These are phyloP conservation scores for Abrus precatorius DNA, from an alignment of 306 rosid genomes.

Conservation along the genomic window DNA sequence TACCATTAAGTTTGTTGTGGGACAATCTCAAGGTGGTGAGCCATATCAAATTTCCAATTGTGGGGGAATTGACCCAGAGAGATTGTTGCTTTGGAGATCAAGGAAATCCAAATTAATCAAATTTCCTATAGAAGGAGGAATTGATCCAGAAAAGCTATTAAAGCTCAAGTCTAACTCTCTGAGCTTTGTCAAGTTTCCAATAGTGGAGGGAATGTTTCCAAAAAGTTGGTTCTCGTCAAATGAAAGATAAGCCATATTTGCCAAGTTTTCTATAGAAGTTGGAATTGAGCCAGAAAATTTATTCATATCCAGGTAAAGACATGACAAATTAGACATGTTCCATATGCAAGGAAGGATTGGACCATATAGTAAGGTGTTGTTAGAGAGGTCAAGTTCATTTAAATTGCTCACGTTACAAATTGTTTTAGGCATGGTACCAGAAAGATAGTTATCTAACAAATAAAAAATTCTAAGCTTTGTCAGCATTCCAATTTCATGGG, in stretches of 20 bases:
- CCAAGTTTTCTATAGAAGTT: conserved; percentile 2
- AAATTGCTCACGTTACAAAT: no score
- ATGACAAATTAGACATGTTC: conserved; percentile 14
- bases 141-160: conserved; percentile 33
- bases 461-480: not conserved
- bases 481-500: conserved; percentile 45
- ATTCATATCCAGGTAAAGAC: no score
- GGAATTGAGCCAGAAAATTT: no score
- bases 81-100: not conserved
- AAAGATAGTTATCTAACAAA: not conserved
- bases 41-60: conserved; percentile 34
- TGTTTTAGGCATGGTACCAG: no score
- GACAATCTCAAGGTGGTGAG: no score
- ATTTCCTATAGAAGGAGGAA: conserved; percentile 36
- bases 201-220: conserved; percentile 36
- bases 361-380: no score
- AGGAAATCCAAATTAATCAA: not conserved
- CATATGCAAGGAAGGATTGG: not conserved
- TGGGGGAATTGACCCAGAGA: conserved; percentile 34
- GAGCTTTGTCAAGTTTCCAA: conserved; percentile 42
- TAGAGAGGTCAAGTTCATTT: no score
- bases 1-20: no score
- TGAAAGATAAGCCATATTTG: not conserved
- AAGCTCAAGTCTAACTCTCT: fast-evolving
- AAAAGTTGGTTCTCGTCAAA: not conserved